Percentiles rank a stretch among this genome's conserved stretches.
phyloP scores from a whole-genome alignment of 2,329 filamentous ascomycete species.

The Fusarium nisikadoi region DNA sequence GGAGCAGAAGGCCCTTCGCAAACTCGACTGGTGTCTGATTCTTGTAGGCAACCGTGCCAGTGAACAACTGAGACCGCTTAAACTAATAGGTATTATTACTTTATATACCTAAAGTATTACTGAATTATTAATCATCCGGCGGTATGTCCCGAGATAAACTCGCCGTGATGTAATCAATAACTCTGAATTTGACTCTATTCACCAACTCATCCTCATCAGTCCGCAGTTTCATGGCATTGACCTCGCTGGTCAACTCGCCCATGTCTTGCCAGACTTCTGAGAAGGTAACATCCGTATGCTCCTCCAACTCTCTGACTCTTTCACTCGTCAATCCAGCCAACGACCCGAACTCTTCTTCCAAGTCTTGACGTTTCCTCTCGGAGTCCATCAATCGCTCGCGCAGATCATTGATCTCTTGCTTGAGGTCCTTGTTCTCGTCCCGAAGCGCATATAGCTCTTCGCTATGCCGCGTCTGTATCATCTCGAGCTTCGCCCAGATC shows the following conservation, averaged over 20 bases:
- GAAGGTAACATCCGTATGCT: neutral
- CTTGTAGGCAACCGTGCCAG: neutral
- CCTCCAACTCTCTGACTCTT: neutral
- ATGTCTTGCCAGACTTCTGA: neutral
- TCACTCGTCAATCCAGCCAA: neutral
- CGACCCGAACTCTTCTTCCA: constrained; percentile 1
- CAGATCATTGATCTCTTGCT: constrained; percentile 1
- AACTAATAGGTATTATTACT: neutral
- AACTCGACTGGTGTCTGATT: neutral
- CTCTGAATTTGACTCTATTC: constrained; percentile 2
- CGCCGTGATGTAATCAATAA: constrained; percentile 1
- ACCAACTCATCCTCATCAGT: constrained; percentile 1
- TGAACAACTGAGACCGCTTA: no score
- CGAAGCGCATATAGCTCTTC: neutral
- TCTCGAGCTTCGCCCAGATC: constrained; percentile 9
- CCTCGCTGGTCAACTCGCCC: neutral
- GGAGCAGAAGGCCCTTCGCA: neutral
- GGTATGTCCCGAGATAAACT: constrained; percentile 1
- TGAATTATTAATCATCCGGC: neutral
- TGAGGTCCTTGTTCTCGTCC: constrained; percentile 6
- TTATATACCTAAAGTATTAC: neutral
- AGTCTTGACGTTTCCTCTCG: neutral
- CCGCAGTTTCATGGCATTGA: neutral
- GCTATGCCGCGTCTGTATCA: neutral
- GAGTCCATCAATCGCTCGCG: neutral